phyloP scores from a whole-genome alignment of 2,329 filamentous ascomycete genomes.

The Ambrosiella xylebori region DNA sequence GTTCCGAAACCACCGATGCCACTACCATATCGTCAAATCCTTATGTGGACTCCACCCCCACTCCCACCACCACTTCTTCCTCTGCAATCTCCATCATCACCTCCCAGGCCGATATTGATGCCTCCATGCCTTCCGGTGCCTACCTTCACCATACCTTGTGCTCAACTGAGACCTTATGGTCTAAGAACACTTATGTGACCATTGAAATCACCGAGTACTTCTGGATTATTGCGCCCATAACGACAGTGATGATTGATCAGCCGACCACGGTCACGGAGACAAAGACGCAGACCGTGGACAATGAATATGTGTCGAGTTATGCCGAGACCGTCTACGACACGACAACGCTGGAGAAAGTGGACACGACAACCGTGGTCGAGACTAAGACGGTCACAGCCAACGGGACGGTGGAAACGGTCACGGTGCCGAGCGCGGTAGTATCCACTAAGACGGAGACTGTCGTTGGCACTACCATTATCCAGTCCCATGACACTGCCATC shows the following conservation, averaged over 20 bases:
- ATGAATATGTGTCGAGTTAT: neutral
- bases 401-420: neutral
- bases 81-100: neutral
- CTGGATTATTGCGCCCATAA: conserved; percentile 14
- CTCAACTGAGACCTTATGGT: neutral
- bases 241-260: conserved; percentile 12
- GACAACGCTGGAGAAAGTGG: conserved; percentile 1
- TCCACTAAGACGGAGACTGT: conserved; percentile 4
- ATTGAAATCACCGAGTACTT: conserved; percentile 14
- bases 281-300: conserved; percentile 2
- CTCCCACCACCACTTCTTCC: neutral
- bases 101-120: neutral
- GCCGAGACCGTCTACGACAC: conserved; percentile 5
- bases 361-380: neutral
- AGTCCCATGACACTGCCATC: neutral
- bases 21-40: no score
- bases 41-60: neutral
- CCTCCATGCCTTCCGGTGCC: neutral
- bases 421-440: neutral
- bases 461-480: neutral
- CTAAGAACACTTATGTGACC: conserved; percentile 1
- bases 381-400: neutral
- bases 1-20: no score
- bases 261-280: conserved; percentile 13
- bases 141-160: conserved; percentile 8